Evolutionary conservation across 2,329 filamentous ascomycete genomes (phyloP).

Genomic region (Cladophialophora immunda): DNA sequence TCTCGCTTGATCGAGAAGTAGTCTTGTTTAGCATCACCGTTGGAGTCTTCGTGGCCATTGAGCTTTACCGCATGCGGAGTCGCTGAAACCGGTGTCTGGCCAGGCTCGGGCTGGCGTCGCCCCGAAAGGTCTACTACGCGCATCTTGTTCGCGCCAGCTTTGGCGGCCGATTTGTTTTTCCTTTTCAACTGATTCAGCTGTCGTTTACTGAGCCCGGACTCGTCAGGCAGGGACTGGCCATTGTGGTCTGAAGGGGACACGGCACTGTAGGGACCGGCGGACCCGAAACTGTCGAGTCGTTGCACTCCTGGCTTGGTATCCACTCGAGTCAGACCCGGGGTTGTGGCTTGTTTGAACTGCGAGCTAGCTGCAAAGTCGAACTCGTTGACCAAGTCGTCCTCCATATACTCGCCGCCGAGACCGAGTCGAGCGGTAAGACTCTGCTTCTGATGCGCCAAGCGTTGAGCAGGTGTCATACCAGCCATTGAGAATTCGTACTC

Average conservation of each 20-base stretch:
- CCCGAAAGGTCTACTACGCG: constrained; percentile 86
- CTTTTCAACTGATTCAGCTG: constrained; percentile 95
- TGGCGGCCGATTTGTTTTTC: constrained; percentile 88
- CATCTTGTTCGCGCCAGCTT: constrained; percentile 88
- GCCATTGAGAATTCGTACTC: constrained; percentile 86
- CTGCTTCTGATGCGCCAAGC: constrained; percentile 88
- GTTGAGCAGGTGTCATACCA: constrained; percentile 79
- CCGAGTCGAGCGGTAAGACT: constrained; percentile 83
- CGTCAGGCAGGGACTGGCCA: constrained; percentile 59
- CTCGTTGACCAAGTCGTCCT: constrained; percentile 80
- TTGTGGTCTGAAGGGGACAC: constrained; percentile 61
- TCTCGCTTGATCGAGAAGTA: constrained; percentile 89
- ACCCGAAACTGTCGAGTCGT: constrained; percentile 56
- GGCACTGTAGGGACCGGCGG: constrained; percentile 50
- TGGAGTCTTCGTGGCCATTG: constrained; percentile 66
- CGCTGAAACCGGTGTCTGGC: constrained; percentile 60
- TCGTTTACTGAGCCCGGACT: constrained; percentile 82
- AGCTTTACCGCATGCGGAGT: constrained; percentile 67
- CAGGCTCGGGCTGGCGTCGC: constrained; percentile 69
- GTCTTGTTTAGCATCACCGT: constrained; percentile 73
- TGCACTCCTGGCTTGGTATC: constrained; percentile 55
- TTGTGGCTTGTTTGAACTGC: constrained; percentile 51
- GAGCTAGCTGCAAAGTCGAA: constrained; percentile 65
- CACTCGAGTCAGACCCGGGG: constrained; percentile 56
- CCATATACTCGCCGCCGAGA: constrained; percentile 81